phyloP scores from a whole-genome alignment of 2,329 filamentous ascomycete species.

The Elsinoe australis region DNA sequence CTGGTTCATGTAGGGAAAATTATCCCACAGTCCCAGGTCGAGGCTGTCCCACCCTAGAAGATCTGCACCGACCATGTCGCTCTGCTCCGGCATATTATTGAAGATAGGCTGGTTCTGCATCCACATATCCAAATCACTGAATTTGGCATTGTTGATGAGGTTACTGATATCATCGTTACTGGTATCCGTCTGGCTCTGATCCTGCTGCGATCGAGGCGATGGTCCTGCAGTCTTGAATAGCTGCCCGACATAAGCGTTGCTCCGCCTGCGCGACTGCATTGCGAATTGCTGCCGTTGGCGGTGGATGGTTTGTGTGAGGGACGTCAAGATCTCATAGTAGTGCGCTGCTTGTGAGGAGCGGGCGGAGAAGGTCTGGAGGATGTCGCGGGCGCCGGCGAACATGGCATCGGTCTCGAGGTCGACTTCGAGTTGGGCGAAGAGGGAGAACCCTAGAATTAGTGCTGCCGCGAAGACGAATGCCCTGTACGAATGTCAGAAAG shows the following conservation, averaged over 20 bases:
- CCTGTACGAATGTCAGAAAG: slow-evolving; percentile 29
- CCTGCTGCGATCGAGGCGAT: not conserved
- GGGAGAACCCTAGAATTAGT: slow-evolving; percentile 49
- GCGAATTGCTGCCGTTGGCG: slow-evolving; percentile 10
- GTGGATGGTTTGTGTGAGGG: slow-evolving; percentile 17
- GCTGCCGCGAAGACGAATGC: slow-evolving; percentile 51
- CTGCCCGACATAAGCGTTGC: slow-evolving; percentile 9
- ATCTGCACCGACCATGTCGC: slow-evolving; percentile 3
- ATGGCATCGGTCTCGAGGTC: slow-evolving; percentile 43
- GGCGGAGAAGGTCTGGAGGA: slow-evolving; percentile 42
- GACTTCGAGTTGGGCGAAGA: slow-evolving; percentile 44
- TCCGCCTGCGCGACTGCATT: not conserved
- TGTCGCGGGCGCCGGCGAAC: slow-evolving; percentile 44
- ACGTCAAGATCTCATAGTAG: slow-evolving; percentile 49
- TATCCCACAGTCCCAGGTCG: slow-evolving; percentile 10
- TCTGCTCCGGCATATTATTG: not conserved
- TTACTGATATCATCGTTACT: slow-evolving; percentile 2
- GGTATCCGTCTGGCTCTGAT: not conserved
- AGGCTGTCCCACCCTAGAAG: slow-evolving; percentile 5
- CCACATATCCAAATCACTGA: slow-evolving; percentile 11
- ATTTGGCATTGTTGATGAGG: slow-evolving; percentile 1
- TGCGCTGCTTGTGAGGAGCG: slow-evolving; percentile 51
- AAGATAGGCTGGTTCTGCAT: slow-evolving; percentile 4
- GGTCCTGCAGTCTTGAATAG: slow-evolving; percentile 4
- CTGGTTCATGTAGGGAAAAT: slow-evolving; percentile 12